Conservation (phyloP, 192 early-diverging fungal species). For the Linnemannia hyalina region DNA sequence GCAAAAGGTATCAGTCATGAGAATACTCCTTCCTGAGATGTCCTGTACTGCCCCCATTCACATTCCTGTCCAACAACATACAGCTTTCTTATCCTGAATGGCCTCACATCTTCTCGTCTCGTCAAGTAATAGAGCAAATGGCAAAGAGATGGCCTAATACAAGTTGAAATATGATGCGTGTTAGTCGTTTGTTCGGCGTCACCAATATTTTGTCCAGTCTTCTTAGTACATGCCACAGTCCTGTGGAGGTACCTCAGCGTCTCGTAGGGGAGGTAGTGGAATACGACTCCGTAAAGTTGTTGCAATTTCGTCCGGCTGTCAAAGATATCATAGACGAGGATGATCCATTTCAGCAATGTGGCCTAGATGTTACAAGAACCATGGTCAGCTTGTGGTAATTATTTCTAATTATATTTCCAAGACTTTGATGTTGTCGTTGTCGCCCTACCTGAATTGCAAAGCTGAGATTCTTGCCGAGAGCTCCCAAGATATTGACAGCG, state of each 20-base stretch:
- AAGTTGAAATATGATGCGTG: neutral
- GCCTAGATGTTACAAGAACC: slow-evolving; percentile 26
- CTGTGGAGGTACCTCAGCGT: slow-evolving; percentile 52
- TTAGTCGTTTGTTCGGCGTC: neutral
- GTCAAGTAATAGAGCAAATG: slow-evolving; percentile 68
- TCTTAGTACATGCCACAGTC: neutral
- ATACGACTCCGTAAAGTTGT: slow-evolving; percentile 63
- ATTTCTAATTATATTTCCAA: neutral
- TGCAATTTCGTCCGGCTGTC: slow-evolving; percentile 57
- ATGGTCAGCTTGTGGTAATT: neutral
- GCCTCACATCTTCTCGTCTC: slow-evolving; percentile 61
- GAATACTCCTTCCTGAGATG: neutral
- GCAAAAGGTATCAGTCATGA: neutral
- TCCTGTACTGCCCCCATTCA: neutral
- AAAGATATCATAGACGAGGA: slow-evolving; percentile 62
- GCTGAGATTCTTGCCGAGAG: slow-evolving; percentile 34
- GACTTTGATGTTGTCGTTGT: neutral
- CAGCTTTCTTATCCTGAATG: slow-evolving; percentile 66
- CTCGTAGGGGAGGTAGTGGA: slow-evolving; percentile 63
- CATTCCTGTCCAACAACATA: slow-evolving; percentile 13
- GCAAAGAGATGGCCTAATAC: slow-evolving; percentile 55
- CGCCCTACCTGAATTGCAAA: slow-evolving; percentile 38
- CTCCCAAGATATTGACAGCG: slow-evolving; percentile 46
- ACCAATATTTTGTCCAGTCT: neutral
- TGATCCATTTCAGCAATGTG: slow-evolving; percentile 61